phyloP scores from a whole-genome alignment of 129 eudicot species.

The Daucus carota region DH1_v3.0 NC_030384.2:50291501-50292000 shows the following conservation, averaged over 20 bases:
- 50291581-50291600: conserved; percentile 47
- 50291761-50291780: conserved; percentile 90
- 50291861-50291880: conserved; percentile 29
- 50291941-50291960: neutral
- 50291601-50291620: conserved; percentile 34
- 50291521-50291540: conserved; percentile 52
- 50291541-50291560: conserved; percentile 79
- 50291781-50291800: conserved; percentile 68
- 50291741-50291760: conserved; percentile 73
- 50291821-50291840: conserved; percentile 96
- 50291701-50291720: conserved; percentile 47
- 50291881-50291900: conserved; percentile 44
- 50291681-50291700: conserved; percentile 63
- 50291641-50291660: conserved; percentile 25
- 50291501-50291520: conserved; percentile 63
- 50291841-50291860: conserved; percentile 92
- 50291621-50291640: conserved; percentile 13
- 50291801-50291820: conserved; percentile 83
- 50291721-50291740: conserved; percentile 54
- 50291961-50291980: neutral
- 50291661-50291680: conserved; percentile 52
- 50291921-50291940: conserved; percentile 6
- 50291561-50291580: conserved; percentile 51
- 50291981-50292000: conserved; percentile 2
- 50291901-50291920: conserved; percentile 46